phyloP scores from a whole-genome alignment of 306 rosid genomes.

The Sophora flavescens region DNA sequence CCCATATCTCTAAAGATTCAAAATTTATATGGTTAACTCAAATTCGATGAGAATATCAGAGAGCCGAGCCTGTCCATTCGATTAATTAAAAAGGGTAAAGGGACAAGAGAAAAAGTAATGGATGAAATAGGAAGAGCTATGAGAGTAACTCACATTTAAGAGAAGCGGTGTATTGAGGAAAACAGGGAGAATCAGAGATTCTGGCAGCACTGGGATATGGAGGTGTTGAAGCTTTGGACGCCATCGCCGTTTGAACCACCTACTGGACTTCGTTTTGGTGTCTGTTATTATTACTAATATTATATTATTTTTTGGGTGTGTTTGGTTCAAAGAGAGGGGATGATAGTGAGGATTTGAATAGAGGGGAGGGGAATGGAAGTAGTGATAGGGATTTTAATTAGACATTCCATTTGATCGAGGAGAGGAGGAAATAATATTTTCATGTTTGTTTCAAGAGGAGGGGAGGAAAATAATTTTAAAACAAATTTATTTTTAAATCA shows the following conservation, averaged over 20 bases:
- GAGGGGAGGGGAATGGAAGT: too few relatives aligned
- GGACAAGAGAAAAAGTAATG: background rate
- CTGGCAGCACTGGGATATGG: slow-evolving; percentile 77
- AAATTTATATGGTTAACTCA: background rate
- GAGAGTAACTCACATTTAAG: slow-evolving; percentile 66
- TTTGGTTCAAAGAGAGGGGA: too few relatives aligned
- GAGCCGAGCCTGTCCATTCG: background rate
- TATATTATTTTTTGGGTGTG: too few relatives aligned
- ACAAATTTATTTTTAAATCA: too few relatives aligned
- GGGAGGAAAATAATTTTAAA: too few relatives aligned
- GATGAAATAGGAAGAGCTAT: background rate
- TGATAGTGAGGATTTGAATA: too few relatives aligned
- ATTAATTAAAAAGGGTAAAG: background rate
- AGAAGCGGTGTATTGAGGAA: slow-evolving; percentile 87
- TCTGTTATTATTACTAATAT: too few relatives aligned
- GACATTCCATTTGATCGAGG: too few relatives aligned
- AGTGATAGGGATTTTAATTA: too few relatives aligned
- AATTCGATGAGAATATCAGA: slow-evolving; percentile 13
- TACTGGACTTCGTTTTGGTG: background rate
- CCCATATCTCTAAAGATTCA: background rate
- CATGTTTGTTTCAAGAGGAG: too few relatives aligned
- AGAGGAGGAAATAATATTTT: too few relatives aligned
- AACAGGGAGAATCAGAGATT: slow-evolving; percentile 86
- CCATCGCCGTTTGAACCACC: slow-evolving; percentile 45
- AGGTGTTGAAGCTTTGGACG: slow-evolving; percentile 62